Percentiles rank a stretch among this genome's conserved stretches.
phyloP scores from a whole-genome alignment of 2,329 filamentous ascomycete species.

The Calonectria pseudoturangicola region DNA sequence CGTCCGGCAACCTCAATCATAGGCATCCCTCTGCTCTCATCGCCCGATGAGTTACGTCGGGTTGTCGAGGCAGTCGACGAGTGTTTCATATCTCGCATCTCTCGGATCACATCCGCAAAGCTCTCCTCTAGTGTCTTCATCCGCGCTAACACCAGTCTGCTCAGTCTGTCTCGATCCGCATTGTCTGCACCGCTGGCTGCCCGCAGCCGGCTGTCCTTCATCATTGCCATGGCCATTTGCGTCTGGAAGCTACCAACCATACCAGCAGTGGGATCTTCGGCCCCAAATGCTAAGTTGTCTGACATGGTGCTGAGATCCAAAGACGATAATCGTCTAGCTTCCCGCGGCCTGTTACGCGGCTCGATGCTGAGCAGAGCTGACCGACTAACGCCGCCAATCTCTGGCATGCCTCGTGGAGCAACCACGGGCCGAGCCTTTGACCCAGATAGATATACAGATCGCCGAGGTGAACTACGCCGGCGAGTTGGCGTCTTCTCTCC shows the following conservation, averaged over 20 bases:
- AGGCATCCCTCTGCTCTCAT: slow-evolving; percentile 57
- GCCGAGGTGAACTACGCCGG: slow-evolving; percentile 69
- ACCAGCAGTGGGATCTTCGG: slow-evolving; percentile 76
- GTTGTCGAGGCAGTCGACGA: slow-evolving; percentile 68
- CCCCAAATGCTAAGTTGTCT: slow-evolving; percentile 76
- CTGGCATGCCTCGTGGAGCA: slow-evolving; percentile 62
- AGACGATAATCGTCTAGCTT: slow-evolving; percentile 72
- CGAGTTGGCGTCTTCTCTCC: slow-evolving; percentile 61
- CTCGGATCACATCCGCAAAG: slow-evolving; percentile 89
- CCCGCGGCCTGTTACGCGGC: slow-evolving; percentile 63
- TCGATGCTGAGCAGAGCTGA: slow-evolving; percentile 72
- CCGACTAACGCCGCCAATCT: slow-evolving; percentile 60
- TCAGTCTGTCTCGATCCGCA: slow-evolving; percentile 79
- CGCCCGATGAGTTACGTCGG: slow-evolving; percentile 71
- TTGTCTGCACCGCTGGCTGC: slow-evolving; percentile 61
- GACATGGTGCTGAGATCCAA: slow-evolving; percentile 84
- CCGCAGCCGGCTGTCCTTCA: slow-evolving; percentile 73
- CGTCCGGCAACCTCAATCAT: slow-evolving; percentile 60
- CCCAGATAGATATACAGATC: slow-evolving; percentile 64
- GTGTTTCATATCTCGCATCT: slow-evolving; percentile 80
- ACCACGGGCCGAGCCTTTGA: slow-evolving; percentile 75
- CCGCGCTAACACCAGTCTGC: slow-evolving; percentile 86
- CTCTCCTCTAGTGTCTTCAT: slow-evolving; percentile 97
- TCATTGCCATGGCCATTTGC: slow-evolving; percentile 84
- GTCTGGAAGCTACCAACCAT: slow-evolving; percentile 87